These are phyloP conservation scores for Goniomonas avonlea DNA, from an alignment of 78 protist species.

Conservation along the genomic window DNA sequence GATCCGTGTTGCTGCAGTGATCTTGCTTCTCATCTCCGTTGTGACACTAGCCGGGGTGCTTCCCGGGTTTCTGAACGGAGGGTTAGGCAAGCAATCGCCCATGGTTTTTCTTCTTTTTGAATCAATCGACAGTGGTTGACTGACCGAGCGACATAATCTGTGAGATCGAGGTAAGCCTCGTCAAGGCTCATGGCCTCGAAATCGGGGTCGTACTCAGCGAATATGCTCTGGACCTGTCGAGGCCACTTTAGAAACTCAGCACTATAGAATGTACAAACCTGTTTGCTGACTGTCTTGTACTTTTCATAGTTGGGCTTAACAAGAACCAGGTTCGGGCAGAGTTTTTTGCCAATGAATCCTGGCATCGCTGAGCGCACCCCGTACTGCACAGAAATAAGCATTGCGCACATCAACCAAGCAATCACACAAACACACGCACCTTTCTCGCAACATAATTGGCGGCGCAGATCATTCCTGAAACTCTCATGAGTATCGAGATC, in stretches of 20 bases:
- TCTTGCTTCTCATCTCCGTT: background rate
- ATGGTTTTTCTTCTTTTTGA: no score
- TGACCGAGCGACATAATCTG: background rate
- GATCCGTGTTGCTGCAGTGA: background rate
- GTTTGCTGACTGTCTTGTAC: background rate
- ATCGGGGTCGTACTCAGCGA: conserved; percentile 22
- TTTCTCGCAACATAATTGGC: conserved; percentile 30
- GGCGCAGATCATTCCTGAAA: conserved; percentile 34
- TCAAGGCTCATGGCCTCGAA: background rate
- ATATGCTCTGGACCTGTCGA: background rate
- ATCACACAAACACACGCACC: no score
- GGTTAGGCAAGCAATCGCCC: no score
- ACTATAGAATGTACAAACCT: background rate
- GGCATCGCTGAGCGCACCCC: conserved; percentile 43
- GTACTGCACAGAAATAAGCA: no score
- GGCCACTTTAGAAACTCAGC: background rate
- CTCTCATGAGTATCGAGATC: no score
- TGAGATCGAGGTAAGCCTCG: conserved; percentile 21
- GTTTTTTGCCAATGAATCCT: background rate
- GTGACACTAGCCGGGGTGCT: no score
- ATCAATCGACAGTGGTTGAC: no score
- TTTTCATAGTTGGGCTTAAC: conserved; percentile 10
- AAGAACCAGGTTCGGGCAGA: background rate
- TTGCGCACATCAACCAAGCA: no score
- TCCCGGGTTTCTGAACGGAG: no score